Conservation (phyloP, 1,284 basidiomycete species). For the Chalciporus piperatoides region DNA sequence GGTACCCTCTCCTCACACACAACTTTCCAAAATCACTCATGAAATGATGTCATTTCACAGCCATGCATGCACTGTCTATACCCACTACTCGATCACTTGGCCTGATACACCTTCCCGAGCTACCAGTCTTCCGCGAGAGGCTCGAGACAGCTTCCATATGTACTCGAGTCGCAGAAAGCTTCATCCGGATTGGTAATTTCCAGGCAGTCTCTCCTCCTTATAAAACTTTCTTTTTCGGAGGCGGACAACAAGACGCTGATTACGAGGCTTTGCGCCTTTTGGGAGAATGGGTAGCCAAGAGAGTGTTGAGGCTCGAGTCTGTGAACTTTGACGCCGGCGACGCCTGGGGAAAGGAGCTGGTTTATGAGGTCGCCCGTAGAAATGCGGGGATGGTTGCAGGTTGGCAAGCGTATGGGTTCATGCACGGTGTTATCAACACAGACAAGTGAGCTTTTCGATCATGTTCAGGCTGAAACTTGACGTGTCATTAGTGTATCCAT, state of each 20-base stretch:
- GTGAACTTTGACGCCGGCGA: conserved; percentile 43
- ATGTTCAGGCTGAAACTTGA: conserved; percentile 8
- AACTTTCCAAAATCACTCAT: conserved; percentile 2
- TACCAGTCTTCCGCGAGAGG: conserved; percentile 79
- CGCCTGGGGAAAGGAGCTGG: conserved; percentile 66
- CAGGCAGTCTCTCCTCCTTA: conserved; percentile 79
- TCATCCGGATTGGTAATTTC: conserved; percentile 91
- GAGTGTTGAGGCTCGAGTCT: conserved; percentile 50
- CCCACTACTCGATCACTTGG: conserved; percentile 89
- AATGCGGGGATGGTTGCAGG: conserved; percentile 90
- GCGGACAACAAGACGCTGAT: conserved; percentile 71
- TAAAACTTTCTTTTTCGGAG: conserved; percentile 65
- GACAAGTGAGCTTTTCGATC: conserved; percentile 66
- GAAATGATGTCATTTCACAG: conserved; percentile 37
- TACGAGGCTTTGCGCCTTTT: conserved; percentile 71
- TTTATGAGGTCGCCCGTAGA: conserved; percentile 73
- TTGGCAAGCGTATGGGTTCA: conserved; percentile 94
- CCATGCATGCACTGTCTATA: conserved; percentile 83
- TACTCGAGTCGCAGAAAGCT: conserved; percentile 84
- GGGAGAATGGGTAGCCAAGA: conserved; percentile 66
- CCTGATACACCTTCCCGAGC: conserved; percentile 71
- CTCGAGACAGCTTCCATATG: conserved; percentile 78
- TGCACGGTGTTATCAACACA: conserved; percentile 96
- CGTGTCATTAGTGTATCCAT: conserved; percentile 64
- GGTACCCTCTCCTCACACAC: conserved; percentile 40